These are phyloP conservation scores for Tylopilus felleus DNA, from an alignment of 768 basidiomycete species.

Conservation along the genomic window DNA sequence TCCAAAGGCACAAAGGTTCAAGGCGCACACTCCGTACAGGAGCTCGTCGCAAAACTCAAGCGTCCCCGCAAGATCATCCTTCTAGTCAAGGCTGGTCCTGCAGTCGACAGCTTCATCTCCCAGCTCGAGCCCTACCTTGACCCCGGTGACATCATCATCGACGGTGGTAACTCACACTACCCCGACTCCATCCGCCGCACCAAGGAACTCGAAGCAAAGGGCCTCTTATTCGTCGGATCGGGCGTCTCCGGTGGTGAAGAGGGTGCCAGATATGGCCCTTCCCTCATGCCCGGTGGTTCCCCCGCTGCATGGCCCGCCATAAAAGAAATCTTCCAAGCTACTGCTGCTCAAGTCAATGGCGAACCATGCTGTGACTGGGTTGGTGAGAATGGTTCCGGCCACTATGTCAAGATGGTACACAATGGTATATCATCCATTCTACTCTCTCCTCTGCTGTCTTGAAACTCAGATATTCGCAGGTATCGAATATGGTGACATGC, in stretches of 20 bases:
- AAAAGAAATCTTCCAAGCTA: conserved; percentile 98
- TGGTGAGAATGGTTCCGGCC: conserved; percentile 90
- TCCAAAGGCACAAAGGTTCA: conserved; percentile 84
- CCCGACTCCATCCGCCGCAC: conserved; percentile 96
- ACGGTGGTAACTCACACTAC: conserved; percentile 99
- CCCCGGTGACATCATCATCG: conserved; percentile 97
- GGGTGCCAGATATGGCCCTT: conserved; percentile 95
- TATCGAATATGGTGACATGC: conserved; percentile 99
- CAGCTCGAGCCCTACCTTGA: conserved; percentile 90
- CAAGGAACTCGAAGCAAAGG: conserved; percentile 90
- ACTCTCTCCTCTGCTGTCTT: neutral
- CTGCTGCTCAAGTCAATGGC: conserved; percentile 90
- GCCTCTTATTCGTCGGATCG: conserved; percentile 94
- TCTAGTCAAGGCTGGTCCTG: conserved; percentile 95
- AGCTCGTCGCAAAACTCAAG: conserved; percentile 91
- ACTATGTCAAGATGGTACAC: conserved; percentile 99
- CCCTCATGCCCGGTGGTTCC: conserved; percentile 98
- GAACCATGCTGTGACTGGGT: conserved; percentile 99
- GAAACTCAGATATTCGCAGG: conserved; percentile 45
- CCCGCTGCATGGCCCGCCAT: conserved; percentile 92
- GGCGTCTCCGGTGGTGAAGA: conserved; percentile 99
- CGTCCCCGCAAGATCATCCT: conserved; percentile 95
- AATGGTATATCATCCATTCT: conserved; percentile 53
- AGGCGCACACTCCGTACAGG: conserved; percentile 91
- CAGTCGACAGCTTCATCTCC: conserved; percentile 93